These are phyloP conservation scores for Pseudogymnoascus sp. DNA, from an alignment of 2,329 filamentous ascomycete genomes.

Conservation along the genomic window DNA sequence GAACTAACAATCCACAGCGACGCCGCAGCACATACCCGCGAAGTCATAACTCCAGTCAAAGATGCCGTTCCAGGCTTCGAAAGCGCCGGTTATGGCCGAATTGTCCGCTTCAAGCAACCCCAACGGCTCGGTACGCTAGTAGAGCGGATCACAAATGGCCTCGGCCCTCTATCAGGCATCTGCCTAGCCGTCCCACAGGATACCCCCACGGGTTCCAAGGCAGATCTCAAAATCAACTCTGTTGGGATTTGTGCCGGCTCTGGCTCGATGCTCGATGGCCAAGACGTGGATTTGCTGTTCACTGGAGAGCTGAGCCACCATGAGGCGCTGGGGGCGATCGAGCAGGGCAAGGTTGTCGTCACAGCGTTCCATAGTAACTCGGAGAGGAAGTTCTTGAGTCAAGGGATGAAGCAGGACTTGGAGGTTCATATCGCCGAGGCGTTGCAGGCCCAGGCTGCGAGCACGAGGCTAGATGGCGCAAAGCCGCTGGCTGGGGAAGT, in stretches of 20 bases:
- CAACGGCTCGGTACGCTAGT: slow-evolving; percentile 21
- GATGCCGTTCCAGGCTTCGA: slow-evolving; percentile 21
- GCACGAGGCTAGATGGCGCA: slow-evolving; percentile 23
- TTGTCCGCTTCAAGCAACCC: slow-evolving; percentile 24
- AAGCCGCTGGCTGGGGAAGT: slow-evolving; percentile 20
- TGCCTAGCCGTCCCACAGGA: slow-evolving; percentile 27
- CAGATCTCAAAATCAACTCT: slow-evolving; percentile 45
- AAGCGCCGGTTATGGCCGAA: slow-evolving; percentile 27
- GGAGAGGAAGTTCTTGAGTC: slow-evolving; percentile 72
- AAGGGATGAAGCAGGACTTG: slow-evolving; percentile 62
- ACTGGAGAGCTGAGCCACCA: slow-evolving; percentile 94
- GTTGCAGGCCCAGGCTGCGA: slow-evolving; percentile 41
- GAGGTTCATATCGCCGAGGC: slow-evolving; percentile 49
- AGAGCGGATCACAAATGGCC: slow-evolving; percentile 19
- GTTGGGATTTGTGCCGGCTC: slow-evolving; percentile 88
- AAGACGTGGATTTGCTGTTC: slow-evolving; percentile 72
- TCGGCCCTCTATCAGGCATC: slow-evolving; percentile 17
- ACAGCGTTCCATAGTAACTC: slow-evolving; percentile 90
- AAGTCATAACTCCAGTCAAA: slow-evolving; percentile 24
- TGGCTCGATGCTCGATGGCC: slow-evolving; percentile 62
- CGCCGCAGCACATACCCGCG: slow-evolving; percentile 12
- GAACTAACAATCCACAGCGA: slow-evolving; percentile 13
- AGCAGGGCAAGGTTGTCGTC: slow-evolving; percentile 75
- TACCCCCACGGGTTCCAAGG: slow-evolving; percentile 14
- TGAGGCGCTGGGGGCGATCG: slow-evolving; percentile 77